Evolutionary conservation across 164 flowering plant species (phyloP), one percentile per base, ranked within the genome.

Genomic region (Annona squamosa): DNA sequence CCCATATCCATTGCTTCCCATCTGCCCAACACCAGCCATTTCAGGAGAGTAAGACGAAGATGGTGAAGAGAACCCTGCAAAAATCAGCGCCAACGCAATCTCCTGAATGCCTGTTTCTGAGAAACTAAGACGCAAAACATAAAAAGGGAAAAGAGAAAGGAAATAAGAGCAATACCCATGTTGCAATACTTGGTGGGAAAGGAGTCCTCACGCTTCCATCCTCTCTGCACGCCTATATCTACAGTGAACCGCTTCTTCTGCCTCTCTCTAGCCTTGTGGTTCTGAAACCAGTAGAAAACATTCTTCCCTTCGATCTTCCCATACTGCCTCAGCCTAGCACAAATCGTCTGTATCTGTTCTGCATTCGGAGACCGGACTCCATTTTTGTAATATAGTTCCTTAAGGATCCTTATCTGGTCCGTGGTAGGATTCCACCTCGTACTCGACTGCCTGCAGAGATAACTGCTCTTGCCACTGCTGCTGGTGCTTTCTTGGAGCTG

Each of bases 271-370:
- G 99, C 99, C 72, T 95, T 95, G 65, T 95, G 98, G 78, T 95
- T 95, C 82, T 95, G 99, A 76, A 95, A 95, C 99, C 99, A 95
- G 71, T 95, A 95, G 77, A 95, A 95, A 17, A 95, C 99, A 70
- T 95, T 95, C 81, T 95, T 95, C 74, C 99, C 99, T 76, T 95
- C 99, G 10, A 95, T 93, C 85, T 91, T 90, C 1, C 99, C 99
- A 71, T 90, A 95, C 81, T 90, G 93, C 47, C 93, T 78, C 13
- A 95, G 80, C 81, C 88, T 76, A 66, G 95, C 89, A 4, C 97
- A 85, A 77, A 95, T 95, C 82, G 84, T 84, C 86, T 95, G 99
- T 57, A 95, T 95, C 81, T 95, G 95, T 5, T 90, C 97, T 18
- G 94, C 92, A 74, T 73, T 84, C 0, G 99, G 99, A 56, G 99